phyloP scores from a whole-genome alignment of 495 filamentous ascomycete genomes.

The Penicillium pulvis region DNA sequence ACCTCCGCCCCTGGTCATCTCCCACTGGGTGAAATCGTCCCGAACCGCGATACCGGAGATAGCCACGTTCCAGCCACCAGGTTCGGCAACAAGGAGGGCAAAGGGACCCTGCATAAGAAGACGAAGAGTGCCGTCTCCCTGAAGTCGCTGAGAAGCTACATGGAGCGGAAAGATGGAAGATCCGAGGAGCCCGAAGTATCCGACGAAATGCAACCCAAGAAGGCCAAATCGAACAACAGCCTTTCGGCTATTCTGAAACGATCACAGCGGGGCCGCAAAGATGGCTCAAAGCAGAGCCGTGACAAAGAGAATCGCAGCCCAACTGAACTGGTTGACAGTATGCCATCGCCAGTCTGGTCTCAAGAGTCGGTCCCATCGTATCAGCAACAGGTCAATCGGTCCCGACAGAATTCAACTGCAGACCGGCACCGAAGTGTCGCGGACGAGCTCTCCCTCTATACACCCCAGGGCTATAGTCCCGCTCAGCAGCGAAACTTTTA shows the following conservation, averaged over 20 bases:
- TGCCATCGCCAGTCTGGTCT: slow-evolving; percentile 77
- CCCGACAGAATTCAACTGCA: slow-evolving; percentile 28
- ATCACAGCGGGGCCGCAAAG: slow-evolving; percentile 45
- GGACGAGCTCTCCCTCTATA: slow-evolving; percentile 64
- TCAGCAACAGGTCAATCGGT: slow-evolving; percentile 34
- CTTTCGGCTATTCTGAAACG: slow-evolving; percentile 58
- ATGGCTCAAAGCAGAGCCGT: slow-evolving; percentile 49
- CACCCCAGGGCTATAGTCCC: slow-evolving; percentile 61
- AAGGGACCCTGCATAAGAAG: slow-evolving; percentile 57
- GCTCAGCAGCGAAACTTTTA: slow-evolving; percentile 67
- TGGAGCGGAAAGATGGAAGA: slow-evolving; percentile 54
- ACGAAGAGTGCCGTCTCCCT: slow-evolving; percentile 68
- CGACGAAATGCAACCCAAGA: slow-evolving; percentile 63
- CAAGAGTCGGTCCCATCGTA: slow-evolving; percentile 61
- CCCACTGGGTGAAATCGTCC: slow-evolving; percentile 41
- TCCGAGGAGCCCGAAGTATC: slow-evolving; percentile 43
- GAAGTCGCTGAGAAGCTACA: slow-evolving; percentile 59
- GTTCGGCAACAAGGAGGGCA: slow-evolving; percentile 31
- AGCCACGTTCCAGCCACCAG: slow-evolving; percentile 23
- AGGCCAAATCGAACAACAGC: slow-evolving; percentile 82
- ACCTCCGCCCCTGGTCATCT: slow-evolving; percentile 28
- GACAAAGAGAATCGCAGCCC: slow-evolving; percentile 78
- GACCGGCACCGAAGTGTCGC: slow-evolving; percentile 48
- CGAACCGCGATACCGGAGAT: slow-evolving; percentile 41
- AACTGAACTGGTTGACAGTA: slow-evolving; percentile 43